These are phyloP conservation scores for Obelidium mucronatum DNA, from an alignment of 192 early-diverging fungal species.

Conservation along the genomic window DNA sequence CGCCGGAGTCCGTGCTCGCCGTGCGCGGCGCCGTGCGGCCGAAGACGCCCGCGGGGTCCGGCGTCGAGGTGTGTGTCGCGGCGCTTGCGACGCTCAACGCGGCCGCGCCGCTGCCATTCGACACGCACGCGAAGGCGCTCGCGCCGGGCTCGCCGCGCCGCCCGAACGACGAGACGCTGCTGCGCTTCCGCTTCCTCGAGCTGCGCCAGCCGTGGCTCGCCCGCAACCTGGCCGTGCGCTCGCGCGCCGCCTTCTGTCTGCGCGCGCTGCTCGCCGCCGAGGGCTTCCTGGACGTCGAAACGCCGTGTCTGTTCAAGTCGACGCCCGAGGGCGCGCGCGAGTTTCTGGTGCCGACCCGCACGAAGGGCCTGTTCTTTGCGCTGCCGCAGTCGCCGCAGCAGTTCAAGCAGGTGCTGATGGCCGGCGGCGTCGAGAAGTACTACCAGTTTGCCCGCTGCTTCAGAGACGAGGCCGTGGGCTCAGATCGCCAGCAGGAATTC, in stretches of 20 bases:
- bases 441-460: slow-evolving; percentile 94
- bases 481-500: slow-evolving; percentile 94
- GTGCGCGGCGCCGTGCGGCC: slow-evolving; percentile 68
- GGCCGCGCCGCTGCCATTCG: slow-evolving; percentile 70
- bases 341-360: slow-evolving; percentile 90
- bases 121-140: slow-evolving; percentile 57
- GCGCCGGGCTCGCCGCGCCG: slow-evolving; percentile 50
- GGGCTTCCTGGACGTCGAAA: slow-evolving; percentile 91
- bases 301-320: slow-evolving; percentile 88
- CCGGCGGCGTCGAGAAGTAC: slow-evolving; percentile 87
- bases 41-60: slow-evolving; percentile 55
- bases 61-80: background rate
- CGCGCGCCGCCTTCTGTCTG: slow-evolving; percentile 68
- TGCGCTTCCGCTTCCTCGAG: slow-evolving; percentile 82
- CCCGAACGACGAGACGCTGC: slow-evolving; percentile 74
- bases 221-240: slow-evolving; percentile 74
- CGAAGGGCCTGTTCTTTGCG: slow-evolving; percentile 77
- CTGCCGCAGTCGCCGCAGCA: slow-evolving; percentile 92
- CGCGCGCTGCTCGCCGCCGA: slow-evolving; percentile 66
- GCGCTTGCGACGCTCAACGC: slow-evolving; percentile 59
- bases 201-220: slow-evolving; percentile 80
- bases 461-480: slow-evolving; percentile 85
- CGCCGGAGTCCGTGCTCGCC: slow-evolving; percentile 76
- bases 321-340: slow-evolving; percentile 94
- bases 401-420: slow-evolving; percentile 93